Evolutionary conservation across 352 stramenopile genomes (phyloP).

Genomic region (Phytophthora pseudosyringae): DNA sequence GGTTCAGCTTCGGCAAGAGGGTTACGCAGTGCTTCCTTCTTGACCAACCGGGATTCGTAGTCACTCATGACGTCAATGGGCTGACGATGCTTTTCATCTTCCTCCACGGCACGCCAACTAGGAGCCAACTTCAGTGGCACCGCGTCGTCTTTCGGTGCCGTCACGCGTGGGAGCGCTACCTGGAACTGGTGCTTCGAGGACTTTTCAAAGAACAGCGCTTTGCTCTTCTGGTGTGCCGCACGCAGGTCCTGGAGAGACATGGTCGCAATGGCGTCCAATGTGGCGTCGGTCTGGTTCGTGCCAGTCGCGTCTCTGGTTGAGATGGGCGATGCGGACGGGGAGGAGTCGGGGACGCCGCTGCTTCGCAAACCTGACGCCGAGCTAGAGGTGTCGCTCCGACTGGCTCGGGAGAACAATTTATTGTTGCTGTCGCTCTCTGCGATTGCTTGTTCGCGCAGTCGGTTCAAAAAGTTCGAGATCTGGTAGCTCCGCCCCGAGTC

Average conservation of each 20-base stretch:
- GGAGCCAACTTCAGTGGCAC: conserved; percentile 57
- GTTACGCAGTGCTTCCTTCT: conserved; percentile 87
- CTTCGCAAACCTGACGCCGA: conserved; percentile 14
- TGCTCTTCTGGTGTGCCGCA: conserved; percentile 55
- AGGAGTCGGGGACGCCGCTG: conserved; percentile 42
- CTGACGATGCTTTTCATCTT: conserved; percentile 86
- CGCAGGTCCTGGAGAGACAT: conserved; percentile 76
- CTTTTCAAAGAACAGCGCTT: conserved; percentile 61
- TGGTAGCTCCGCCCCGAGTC: conserved; percentile 86
- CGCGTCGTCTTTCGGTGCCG: conserved; percentile 21
- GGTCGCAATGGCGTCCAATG: conserved; percentile 61
- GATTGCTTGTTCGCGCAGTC: conserved; percentile 76
- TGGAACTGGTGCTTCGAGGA: conserved; percentile 46
- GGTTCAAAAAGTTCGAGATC: conserved; percentile 79
- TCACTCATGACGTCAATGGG: conserved; percentile 91
- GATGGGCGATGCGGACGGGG: conserved; percentile 45
- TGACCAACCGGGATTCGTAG: conserved; percentile 87
- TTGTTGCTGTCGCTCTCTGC: conserved; percentile 81
- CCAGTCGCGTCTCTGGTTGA: conserved; percentile 30
- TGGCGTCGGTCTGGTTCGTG: conserved; percentile 34
- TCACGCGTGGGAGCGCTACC: conserved; percentile 40
- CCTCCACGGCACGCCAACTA: conserved; percentile 63
- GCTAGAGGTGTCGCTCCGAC: conserved; percentile 30
- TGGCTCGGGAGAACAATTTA: conserved; percentile 66
- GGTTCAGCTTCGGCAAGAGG: conserved; percentile 84